A percentile compares a stretch with the other conserved stretches of the same genome.
Conservation (phyloP, 2,329 filamentous ascomycete species). For the Aspergillus japonicus region DNA sequence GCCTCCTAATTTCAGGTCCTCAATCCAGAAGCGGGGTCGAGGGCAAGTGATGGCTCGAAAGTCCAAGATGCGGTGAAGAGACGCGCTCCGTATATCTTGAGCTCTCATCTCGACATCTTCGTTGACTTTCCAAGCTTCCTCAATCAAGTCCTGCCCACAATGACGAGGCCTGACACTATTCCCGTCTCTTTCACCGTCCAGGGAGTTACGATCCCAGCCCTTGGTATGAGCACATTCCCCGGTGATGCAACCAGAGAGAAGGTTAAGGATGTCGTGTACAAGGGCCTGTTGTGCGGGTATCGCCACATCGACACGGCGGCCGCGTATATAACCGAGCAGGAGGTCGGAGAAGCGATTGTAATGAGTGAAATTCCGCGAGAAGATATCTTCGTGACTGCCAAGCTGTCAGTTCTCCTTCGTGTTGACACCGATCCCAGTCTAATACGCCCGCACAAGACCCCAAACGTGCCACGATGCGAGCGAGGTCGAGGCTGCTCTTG, state of each 20-base stretch:
- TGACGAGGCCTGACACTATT: not conserved
- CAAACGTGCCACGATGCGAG: not conserved
- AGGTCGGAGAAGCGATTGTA: not conserved
- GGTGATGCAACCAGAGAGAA: too few relatives aligned
- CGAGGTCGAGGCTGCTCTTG: not conserved
- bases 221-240: not conserved
- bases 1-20: too few relatives aligned
- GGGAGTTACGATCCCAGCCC: not conserved
- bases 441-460: not conserved
- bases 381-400: conserved; percentile 4
- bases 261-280: not conserved
- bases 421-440: not conserved
- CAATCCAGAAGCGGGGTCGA: too few relatives aligned
- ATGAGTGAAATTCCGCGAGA: not conserved
- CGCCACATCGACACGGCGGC: conserved; percentile 5
- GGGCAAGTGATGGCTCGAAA: too few relatives aligned
- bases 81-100: too few relatives aligned
- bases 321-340: not conserved
- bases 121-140: not conserved
- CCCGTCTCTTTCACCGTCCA: not conserved
- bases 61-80: too few relatives aligned
- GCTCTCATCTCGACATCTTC: too few relatives aligned
- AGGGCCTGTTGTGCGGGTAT: not conserved
- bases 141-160: not conserved
- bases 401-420: not conserved